Percentiles rank a stretch among this genome's conserved stretches.
Conservation (phyloP, 257 asterid genomes). For the Cruciata laevipes region DNA sequence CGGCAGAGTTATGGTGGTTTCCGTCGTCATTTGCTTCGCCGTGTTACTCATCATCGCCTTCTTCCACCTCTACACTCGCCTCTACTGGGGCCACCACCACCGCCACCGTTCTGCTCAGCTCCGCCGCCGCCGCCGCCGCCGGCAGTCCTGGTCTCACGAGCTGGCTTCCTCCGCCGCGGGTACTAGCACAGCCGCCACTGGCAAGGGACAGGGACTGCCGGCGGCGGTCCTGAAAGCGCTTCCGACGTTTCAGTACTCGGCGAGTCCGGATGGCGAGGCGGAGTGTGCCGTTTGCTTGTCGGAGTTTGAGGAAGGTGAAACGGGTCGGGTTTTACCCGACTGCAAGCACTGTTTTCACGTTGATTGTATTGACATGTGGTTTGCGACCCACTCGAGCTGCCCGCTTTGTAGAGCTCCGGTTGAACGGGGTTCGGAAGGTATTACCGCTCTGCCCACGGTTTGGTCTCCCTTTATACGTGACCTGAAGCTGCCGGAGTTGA, state of each 20-base stretch:
- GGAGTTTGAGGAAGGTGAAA: conserved; percentile 31
- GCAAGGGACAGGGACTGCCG: not conserved
- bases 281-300: conserved; percentile 37
- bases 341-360: conserved; percentile 39
- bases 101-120: not conserved
- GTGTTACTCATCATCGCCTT: not conserved
- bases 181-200: not conserved
- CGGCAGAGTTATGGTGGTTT: conserved; percentile 4
- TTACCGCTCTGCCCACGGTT: not conserved
- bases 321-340: conserved; percentile 33
- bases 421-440: not conserved
- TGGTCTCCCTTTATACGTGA: not conserved
- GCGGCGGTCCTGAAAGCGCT: not conserved
- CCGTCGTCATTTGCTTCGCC: not conserved
- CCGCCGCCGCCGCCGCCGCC: not conserved
- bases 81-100: not conserved
- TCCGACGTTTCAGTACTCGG: conserved; percentile 3
- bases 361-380: conserved; percentile 45
- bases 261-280: not conserved
- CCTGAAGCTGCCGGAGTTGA: conserved; percentile 7
- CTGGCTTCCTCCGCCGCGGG: not conserved
- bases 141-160: not conserved
- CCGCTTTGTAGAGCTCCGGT: conserved; percentile 44
- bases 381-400: conserved; percentile 36
- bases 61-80: conserved; percentile 8